Evolutionary conservation across 805 yeast genomes (phyloP).

Genomic region (Cyberlindnera saturnus): DNA sequence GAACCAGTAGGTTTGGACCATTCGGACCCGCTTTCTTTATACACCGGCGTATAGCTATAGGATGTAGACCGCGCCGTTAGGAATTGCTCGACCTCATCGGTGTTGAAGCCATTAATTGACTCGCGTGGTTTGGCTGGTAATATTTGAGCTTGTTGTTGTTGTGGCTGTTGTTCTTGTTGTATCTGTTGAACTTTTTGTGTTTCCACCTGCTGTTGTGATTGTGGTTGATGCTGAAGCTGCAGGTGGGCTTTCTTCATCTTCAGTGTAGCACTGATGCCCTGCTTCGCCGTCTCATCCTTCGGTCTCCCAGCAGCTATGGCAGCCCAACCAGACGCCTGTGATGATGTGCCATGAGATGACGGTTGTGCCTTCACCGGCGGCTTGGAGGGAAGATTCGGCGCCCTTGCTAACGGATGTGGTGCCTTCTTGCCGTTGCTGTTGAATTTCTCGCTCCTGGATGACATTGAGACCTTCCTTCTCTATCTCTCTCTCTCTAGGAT

Average conservation of each 20-base stretch:
- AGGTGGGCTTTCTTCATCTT: neutral
- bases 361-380: constrained; percentile 1
- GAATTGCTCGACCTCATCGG: constrained; percentile 4
- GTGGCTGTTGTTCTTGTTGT: neutral
- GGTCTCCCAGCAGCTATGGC: constrained; percentile 13
- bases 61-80: constrained; percentile 2
- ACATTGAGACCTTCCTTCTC: neutral
- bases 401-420: neutral
- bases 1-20: constrained; percentile 7
- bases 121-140: neutral
- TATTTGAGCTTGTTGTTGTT: neutral
- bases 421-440: neutral
- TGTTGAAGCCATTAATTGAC: constrained; percentile 9
- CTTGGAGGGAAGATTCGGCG: constrained; percentile 6
- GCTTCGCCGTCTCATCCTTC: neutral
- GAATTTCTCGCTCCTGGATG: neutral
- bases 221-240: neutral
- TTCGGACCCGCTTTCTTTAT: constrained; percentile 8
- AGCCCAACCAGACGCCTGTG: constrained; percentile 14
- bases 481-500: neutral
- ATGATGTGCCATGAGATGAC: neutral
- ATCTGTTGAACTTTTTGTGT: neutral
- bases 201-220: neutral
- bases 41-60: constrained; percentile 1
- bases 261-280: no score